phyloP scores from a whole-genome alignment of 331 rosid genomes.

The Arachis monticola region DNA sequence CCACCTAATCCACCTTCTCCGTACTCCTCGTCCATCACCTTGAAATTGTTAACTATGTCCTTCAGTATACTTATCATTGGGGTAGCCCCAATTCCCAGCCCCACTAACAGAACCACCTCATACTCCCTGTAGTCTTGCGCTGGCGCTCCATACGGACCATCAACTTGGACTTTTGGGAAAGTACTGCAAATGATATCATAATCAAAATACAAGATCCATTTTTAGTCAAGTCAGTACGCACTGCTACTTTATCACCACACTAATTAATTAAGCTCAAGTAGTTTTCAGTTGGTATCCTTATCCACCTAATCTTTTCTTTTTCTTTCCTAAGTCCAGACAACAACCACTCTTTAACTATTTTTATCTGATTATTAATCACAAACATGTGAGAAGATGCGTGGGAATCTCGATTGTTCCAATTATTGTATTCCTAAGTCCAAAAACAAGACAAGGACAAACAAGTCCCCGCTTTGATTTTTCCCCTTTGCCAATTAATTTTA shows the following conservation, averaged over 20 bases:
- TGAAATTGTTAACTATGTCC: slow-evolving; percentile 70
- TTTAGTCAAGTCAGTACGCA: neutral
- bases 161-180: slow-evolving; percentile 68
- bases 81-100: slow-evolving; percentile 94
- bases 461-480: neutral
- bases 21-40: slow-evolving; percentile 58
- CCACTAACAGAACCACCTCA: slow-evolving; percentile 83
- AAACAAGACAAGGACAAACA: slow-evolving; percentile 34
- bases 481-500: slow-evolving; percentile 16
- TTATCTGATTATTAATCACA: neutral
- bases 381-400: slow-evolving; percentile 33
- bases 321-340: slow-evolving; percentile 3
- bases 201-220: neutral
- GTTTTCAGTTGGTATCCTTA: neutral
- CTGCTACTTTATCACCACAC: neutral
- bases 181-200: slow-evolving; percentile 41
- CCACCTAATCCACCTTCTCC: slow-evolving; percentile 23
- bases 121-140: slow-evolving; percentile 85
- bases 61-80: slow-evolving; percentile 95
- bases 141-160: slow-evolving; percentile 97
- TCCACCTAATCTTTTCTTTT: neutral
- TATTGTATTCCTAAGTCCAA: slow-evolving; percentile 21
- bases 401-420: slow-evolving; percentile 9
- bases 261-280: neutral
- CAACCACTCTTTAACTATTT: neutral